Conservation (phyloP, 208 protist species). For the Acanthamoeba sp. region DNA sequence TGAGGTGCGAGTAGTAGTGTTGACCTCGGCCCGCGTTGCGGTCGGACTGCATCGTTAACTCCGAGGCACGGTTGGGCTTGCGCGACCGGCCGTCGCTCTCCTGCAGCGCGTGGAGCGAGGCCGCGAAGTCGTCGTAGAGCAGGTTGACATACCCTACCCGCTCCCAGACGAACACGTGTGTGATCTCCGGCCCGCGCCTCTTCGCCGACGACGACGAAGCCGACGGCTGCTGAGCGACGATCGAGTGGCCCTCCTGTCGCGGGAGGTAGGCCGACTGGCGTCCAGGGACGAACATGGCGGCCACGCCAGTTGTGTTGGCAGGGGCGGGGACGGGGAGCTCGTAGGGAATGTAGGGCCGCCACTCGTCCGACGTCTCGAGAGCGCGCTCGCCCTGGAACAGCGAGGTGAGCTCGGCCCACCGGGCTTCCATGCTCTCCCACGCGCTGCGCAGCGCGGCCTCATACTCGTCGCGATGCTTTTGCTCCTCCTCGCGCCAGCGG, state of each 20-base stretch:
- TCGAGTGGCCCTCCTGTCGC: constrained; percentile 3
- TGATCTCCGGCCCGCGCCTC: background rate
- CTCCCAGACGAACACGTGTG: constrained; percentile 34
- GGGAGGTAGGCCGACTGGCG: constrained; percentile 9
- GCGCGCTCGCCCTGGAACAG: constrained; percentile 63
- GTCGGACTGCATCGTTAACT: constrained; percentile 19
- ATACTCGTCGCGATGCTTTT: background rate
- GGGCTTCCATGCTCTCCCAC: constrained; percentile 45
- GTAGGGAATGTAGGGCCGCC: background rate
- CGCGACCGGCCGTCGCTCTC: constrained; percentile 9
- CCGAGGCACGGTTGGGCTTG: background rate
- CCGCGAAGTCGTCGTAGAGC: constrained; percentile 47
- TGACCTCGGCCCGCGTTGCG: background rate
- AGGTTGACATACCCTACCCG: background rate
- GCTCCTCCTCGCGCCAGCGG: constrained; percentile 14
- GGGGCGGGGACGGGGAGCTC: background rate
- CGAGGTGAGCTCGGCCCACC: constrained; percentile 36
- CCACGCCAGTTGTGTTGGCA: background rate
- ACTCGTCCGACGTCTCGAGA: constrained; percentile 17
- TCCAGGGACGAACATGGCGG: background rate
- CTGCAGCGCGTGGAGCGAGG: constrained; percentile 8
- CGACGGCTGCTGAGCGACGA: background rate
- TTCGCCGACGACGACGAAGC: too few relatives aligned
- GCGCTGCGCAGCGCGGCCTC: constrained; percentile 13
- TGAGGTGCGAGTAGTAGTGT: constrained; percentile 50